Evolutionary conservation across 2,329 filamentous ascomycete genomes (phyloP).

Genomic region (Ophiostoma fasciatum): DNA sequence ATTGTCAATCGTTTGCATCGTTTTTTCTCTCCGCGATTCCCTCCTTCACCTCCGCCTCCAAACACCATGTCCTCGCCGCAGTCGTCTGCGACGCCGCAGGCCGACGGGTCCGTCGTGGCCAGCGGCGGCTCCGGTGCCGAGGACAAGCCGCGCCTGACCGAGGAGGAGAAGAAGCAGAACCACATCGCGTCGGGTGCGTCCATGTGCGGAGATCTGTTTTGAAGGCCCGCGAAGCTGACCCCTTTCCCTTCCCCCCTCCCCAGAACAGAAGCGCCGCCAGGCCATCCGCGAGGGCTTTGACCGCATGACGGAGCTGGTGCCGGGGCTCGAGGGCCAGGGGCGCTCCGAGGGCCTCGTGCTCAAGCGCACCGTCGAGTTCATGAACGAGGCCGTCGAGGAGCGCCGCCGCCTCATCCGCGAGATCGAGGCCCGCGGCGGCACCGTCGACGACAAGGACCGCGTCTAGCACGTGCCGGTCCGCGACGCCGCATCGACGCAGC

Average conservation of each 20-base stretch:
- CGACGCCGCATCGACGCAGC: too few relatives aligned
- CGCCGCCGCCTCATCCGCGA: slow-evolving; percentile 41
- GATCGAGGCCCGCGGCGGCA: slow-evolving; percentile 41
- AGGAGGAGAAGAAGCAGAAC: slow-evolving; percentile 25
- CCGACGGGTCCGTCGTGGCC: neutral
- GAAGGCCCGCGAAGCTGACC: neutral
- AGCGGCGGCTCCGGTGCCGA: slow-evolving; percentile 5
- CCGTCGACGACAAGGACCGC: slow-evolving; percentile 27
- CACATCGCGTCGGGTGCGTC: slow-evolving; percentile 21
- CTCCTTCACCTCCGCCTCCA: too few relatives aligned
- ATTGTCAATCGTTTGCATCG: too few relatives aligned
- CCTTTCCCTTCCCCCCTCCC: neutral
- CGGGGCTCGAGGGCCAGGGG: slow-evolving; percentile 67
- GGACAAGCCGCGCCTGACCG: slow-evolving; percentile 21
- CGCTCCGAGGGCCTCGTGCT: slow-evolving; percentile 78
- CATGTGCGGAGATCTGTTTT: neutral
- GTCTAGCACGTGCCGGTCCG: too few relatives aligned
- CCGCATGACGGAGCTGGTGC: slow-evolving; percentile 63
- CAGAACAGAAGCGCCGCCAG: slow-evolving; percentile 22
- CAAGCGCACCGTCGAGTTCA: slow-evolving; percentile 51
- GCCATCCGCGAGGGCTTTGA: slow-evolving; percentile 78
- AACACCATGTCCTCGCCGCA: slow-evolving; percentile 6
- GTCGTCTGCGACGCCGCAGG: slow-evolving; percentile 1
- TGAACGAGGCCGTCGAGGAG: slow-evolving; percentile 43
- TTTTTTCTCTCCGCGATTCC: too few relatives aligned